Evolutionary conservation across 441 rosid species (phyloP), one percentile per base, ranked within the genome.

Genomic region (Croton laevigatus): DNA sequence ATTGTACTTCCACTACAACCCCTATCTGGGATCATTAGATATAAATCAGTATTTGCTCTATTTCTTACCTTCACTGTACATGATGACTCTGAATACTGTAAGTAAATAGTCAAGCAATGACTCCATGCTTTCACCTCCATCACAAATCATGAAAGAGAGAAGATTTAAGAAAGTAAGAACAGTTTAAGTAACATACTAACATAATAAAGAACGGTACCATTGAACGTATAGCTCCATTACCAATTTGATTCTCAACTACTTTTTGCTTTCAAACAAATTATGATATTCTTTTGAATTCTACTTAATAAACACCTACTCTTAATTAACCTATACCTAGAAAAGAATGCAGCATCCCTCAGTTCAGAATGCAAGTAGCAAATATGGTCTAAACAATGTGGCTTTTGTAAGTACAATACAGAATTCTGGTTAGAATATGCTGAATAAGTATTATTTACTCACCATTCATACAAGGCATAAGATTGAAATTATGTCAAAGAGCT

Each of bases 361-460:
- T 64, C 54, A 51, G 32, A 52, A 38, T 6, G n/a, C 40, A 36
- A 53, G 23, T 16, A 59, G n/a, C 22, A 59, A 3, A n/a, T 34
- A 64, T 3, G 6, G 54, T 36, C 51, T 14, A 55, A 72, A 55
- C 19, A 16, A 42, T 48, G 19, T 3, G 59, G 51, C 16, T 14
- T 34, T 38, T 20, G 14, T 4, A 3, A 0, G 16, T 52, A 34
- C 10, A 12, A 42, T 14, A 12, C 27, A 42, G 37, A 48, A 59
- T 27, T 66, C 42, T n/a, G 9, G 37, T 22, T 38, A 44, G 12
- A 27, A 5, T 19, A 44, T 57, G 60, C 63, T 46, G 13, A 23
- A 38, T 5, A 38, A 38, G 42, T 38, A 59, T 10, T 46, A 19
- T 17, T 45, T 74, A 76, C 89, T 78, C 71, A 89, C 94, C 88